Conservation (phyloP, 345 rosid genomes). For the Salix viminalis region DNA sequence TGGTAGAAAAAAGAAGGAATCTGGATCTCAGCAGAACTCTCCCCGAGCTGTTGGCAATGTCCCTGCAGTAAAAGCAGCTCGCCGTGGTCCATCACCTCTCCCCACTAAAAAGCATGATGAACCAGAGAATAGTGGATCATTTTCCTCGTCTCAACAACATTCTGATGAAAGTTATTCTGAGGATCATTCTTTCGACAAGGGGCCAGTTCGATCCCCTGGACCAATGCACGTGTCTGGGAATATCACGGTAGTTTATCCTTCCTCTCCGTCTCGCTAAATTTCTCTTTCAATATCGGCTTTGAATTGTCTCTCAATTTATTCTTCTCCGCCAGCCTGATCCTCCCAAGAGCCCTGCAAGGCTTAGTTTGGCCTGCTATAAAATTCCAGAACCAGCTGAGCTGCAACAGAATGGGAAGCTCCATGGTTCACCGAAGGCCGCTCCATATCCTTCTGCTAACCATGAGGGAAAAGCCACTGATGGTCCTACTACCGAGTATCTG, state of each 20-base stretch:
- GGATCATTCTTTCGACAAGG: conserved; percentile 41
- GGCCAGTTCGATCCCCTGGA: conserved; percentile 29
- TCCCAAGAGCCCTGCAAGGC: conserved; percentile 19
- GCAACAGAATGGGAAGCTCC: conserved; percentile 24
- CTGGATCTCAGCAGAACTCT: conserved; percentile 41
- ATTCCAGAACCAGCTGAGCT: conserved; percentile 15
- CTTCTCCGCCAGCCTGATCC: conserved; percentile 23
- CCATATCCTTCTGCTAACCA: conserved; percentile 10
- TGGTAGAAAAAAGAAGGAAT: conserved; percentile 56
- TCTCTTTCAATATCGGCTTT: neutral
- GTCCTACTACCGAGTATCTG: conserved; percentile 16
- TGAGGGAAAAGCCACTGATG: conserved; percentile 11
- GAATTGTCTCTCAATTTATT: neutral
- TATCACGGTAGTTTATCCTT: conserved; percentile 12
- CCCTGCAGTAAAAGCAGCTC: conserved; percentile 17
- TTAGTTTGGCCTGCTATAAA: conserved; percentile 16
- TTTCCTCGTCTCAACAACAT: conserved; percentile 36
- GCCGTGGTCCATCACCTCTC: conserved; percentile 26
- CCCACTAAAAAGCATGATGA: conserved; percentile 33
- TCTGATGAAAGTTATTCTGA: conserved; percentile 33
- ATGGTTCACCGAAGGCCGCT: conserved; percentile 10
- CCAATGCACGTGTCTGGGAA: conserved; percentile 25
- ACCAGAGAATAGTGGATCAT: conserved; percentile 29
- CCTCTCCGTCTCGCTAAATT: neutral
- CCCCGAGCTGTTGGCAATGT: conserved; percentile 31